Conservation (phyloP, 257 asterid species). For the Solanum appendiculatum region DNA sequence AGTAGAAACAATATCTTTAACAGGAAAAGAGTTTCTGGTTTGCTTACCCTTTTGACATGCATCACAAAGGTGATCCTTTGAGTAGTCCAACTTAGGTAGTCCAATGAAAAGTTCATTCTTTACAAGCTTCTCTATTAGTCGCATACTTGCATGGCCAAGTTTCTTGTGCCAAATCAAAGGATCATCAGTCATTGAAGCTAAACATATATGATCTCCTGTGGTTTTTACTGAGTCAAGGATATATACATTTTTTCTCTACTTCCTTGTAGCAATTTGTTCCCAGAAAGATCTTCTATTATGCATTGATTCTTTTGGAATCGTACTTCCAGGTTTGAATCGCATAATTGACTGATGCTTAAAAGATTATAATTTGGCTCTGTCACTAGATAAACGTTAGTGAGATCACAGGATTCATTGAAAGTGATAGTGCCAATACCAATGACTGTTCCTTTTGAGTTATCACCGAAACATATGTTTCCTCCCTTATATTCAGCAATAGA, state of each 20-base stretch:
- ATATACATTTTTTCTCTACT: background rate
- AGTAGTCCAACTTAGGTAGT: background rate
- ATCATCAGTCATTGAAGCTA: background rate
- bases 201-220: background rate
- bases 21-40: background rate
- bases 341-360: background rate
- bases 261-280: background rate
- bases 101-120: background rate
- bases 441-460: background rate
- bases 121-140: background rate
- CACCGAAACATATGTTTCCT: background rate
- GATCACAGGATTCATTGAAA: too few relatives aligned
- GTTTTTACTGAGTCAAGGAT: background rate
- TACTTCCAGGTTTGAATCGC: background rate
- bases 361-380: background rate
- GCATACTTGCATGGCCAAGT: background rate
- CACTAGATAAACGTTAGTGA: background rate
- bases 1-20: background rate
- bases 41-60: background rate
- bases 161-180: background rate
- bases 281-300: background rate
- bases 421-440: background rate
- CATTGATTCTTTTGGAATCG: background rate
- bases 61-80: background rate
- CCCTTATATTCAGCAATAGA: background rate